Percentiles rank a stretch among this genome's conserved stretches.
Evolutionary conservation across 306 rosid species (phyloP).

Genomic region (Parietaria judaica): DNA sequence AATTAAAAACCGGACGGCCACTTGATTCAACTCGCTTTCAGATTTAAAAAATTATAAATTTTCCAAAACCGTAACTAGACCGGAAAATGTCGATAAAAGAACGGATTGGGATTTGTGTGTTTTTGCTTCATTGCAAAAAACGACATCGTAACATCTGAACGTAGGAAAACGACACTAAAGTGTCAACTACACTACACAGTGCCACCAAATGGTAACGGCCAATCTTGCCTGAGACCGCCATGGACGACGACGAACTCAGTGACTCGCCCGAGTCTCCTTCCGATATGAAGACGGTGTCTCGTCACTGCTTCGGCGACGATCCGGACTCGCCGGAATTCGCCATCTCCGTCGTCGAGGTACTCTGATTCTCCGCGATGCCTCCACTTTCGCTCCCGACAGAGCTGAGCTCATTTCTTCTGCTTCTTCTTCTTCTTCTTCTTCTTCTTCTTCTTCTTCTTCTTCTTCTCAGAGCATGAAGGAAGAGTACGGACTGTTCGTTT

Average conservation of each 20-base stretch:
- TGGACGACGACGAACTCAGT: slow-evolving; percentile 20
- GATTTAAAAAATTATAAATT: too few relatives aligned
- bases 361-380: neutral
- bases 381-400: neutral
- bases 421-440: neutral
- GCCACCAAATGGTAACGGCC: too few relatives aligned
- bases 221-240: neutral
- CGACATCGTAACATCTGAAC: too few relatives aligned
- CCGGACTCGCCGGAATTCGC: slow-evolving; percentile 23
- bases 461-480: slow-evolving; percentile 61
- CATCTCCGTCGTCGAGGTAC: slow-evolving; percentile 60
- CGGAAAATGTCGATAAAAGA: too few relatives aligned
- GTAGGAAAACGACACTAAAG: too few relatives aligned
- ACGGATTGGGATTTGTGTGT: too few relatives aligned
- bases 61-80: too few relatives aligned
- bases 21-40: too few relatives aligned
- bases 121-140: too few relatives aligned
- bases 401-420: neutral
- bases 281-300: slow-evolving; percentile 46
- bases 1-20: too few relatives aligned
- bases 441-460: neutral
- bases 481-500: slow-evolving; percentile 74
- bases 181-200: too few relatives aligned
- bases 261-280: slow-evolving; percentile 16
- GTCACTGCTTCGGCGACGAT: slow-evolving; percentile 45